Conservation (phyloP, 768 basidiomycete genomes). For the Kwoniella dendrophila region DNA sequence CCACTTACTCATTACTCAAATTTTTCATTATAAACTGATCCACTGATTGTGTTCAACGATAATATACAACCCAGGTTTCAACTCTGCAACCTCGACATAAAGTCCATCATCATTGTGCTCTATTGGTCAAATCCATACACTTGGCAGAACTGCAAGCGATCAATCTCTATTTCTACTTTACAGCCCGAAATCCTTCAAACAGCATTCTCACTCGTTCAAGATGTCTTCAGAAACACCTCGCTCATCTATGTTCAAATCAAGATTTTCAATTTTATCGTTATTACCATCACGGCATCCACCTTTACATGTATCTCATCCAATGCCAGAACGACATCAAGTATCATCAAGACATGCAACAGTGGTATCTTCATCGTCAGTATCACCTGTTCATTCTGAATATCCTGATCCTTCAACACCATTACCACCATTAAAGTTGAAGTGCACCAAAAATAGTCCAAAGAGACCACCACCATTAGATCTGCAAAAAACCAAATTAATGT, state of each 20-base stretch:
- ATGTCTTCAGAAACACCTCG: slow-evolving; percentile 7
- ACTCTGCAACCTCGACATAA: not conserved
- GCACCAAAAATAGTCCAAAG: not conserved
- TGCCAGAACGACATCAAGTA: slow-evolving; percentile 15
- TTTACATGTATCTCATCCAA: slow-evolving; percentile 32
- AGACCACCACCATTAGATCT: slow-evolving; percentile 32
- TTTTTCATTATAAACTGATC: not conserved
- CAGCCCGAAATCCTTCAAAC: not conserved
- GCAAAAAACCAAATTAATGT: slow-evolving; percentile 18
- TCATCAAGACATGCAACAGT: slow-evolving; percentile 10
- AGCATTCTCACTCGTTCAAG: not conserved
- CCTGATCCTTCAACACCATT: slow-evolving; percentile 19
- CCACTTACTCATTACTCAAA: not conserved
- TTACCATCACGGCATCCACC: slow-evolving; percentile 49
- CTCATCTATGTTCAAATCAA: slow-evolving; percentile 36
- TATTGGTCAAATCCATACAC: too few relatives aligned
- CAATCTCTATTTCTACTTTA: not conserved
- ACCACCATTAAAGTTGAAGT: too few relatives aligned
- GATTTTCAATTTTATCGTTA: slow-evolving; percentile 49
- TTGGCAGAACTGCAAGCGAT: too few relatives aligned
- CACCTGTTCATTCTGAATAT: slow-evolving; percentile 34
- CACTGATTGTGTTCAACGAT: slow-evolving; percentile 3
- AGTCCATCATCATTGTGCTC: not conserved
- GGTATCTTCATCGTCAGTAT: slow-evolving; percentile 17
- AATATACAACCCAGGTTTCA: not conserved